Evolutionary conservation across 495 filamentous ascomycete species (phyloP).

Genomic region (Penicillium pancosmium): DNA sequence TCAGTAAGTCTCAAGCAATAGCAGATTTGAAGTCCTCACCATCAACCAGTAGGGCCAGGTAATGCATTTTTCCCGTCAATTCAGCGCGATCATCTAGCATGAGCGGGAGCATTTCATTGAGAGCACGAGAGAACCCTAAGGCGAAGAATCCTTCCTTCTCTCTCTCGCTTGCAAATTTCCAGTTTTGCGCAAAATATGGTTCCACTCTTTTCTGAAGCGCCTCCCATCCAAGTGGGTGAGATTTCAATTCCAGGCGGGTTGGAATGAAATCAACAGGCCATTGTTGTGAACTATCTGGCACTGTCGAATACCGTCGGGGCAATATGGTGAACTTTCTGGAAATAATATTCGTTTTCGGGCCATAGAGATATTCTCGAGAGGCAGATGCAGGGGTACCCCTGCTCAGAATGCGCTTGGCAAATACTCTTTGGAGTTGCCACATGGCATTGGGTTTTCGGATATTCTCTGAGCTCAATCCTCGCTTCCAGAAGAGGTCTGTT

Average conservation of each 20-base stretch:
- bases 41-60: conserved; percentile 23
- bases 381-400: neutral
- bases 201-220: conserved; percentile 22
- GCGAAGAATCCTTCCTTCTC: conserved; percentile 21
- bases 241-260: conserved; percentile 19
- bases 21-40: conserved; percentile 9
- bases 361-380: neutral
- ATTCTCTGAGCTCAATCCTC: too few relatives aligned
- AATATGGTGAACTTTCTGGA: neutral
- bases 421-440: neutral
- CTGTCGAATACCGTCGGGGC: conserved; percentile 8
- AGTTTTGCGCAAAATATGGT: conserved; percentile 20
- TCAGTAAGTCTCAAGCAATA: conserved; percentile 3
- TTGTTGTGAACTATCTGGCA: conserved; percentile 1
- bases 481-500: too few relatives aligned
- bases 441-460: neutral
- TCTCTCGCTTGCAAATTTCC: conserved; percentile 21
- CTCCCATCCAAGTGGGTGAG: conserved; percentile 22
- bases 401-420: neutral
- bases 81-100: conserved; percentile 22
- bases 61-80: conserved; percentile 22
- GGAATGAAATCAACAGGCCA: conserved; percentile 8
- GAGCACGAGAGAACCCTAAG: conserved; percentile 26
- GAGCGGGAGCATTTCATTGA: conserved; percentile 24
- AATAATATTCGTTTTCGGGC: neutral